A percentile compares a stretch with the other conserved stretches of the same genome.
Conservation (phyloP, 2,329 filamentous ascomycete species). For the Diplocarpon mali region DNA sequence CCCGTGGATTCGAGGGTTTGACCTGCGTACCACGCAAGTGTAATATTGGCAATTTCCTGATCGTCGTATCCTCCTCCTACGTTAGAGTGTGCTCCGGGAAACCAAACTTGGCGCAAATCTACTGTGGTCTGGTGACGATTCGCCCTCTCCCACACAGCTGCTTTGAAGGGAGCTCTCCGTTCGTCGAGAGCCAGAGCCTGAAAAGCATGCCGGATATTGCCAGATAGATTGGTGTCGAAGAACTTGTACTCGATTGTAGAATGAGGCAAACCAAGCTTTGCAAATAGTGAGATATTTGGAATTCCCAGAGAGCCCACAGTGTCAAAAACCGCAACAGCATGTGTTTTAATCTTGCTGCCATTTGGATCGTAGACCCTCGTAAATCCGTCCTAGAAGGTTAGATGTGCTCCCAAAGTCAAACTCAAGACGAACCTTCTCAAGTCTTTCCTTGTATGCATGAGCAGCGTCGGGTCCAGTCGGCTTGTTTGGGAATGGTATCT, state of each 20-base stretch:
- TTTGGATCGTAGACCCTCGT: constrained; percentile 29
- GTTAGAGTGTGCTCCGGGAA: constrained; percentile 35
- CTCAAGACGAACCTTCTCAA: constrained; percentile 26
- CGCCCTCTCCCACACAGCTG: constrained; percentile 31
- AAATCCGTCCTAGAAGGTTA: constrained; percentile 6
- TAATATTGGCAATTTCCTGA: constrained; percentile 36
- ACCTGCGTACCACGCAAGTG: constrained; percentile 27
- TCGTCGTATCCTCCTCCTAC: constrained; percentile 38
- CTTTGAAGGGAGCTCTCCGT: constrained; percentile 30
- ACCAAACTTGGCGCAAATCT: constrained; percentile 33
- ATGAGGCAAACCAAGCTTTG: constrained; percentile 28
- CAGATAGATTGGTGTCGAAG: constrained; percentile 34
- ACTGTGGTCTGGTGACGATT: constrained; percentile 13
- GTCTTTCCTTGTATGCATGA: constrained; percentile 28
- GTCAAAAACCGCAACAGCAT: constrained; percentile 39
- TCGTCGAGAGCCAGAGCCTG: constrained; percentile 41
- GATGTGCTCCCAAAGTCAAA: background rate
- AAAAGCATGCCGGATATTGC: constrained; percentile 36
- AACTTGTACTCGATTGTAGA: constrained; percentile 30
- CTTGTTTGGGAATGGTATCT: constrained; percentile 23
- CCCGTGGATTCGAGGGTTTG: background rate
- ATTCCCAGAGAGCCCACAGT: constrained; percentile 31
- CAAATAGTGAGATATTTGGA: constrained; percentile 31
- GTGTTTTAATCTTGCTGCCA: constrained; percentile 30
- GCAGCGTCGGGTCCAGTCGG: constrained; percentile 15